Base-by-base conservation (phyloP, 306 rosid genomes). In the Medicago arabica region DNA sequence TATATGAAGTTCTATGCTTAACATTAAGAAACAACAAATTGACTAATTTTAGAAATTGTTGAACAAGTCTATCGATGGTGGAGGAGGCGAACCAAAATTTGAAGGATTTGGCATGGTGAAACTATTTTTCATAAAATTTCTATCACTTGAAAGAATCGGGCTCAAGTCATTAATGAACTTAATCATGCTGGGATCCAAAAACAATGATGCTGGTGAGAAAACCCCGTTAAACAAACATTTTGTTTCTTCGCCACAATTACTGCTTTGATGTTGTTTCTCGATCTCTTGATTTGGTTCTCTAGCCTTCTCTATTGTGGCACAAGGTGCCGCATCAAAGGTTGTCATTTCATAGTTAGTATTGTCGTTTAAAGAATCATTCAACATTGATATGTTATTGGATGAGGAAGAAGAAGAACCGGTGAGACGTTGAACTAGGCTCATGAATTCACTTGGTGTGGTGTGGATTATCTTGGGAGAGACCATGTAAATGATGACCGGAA, bases 401-500 rank as follows among this genome's bases (percentile, higher is more conserved):
- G 75, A 53, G 6, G 83, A 80, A 2, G 72, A 68, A 8, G 57
- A 50, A 7, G 63, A 73, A 7, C 96, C 91, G 0, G 96, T 90
- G 34, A 90, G 86, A 47, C 93, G 85, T 81, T 90, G 93, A 65
- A 90, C 96, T 1, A 90, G 87, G 66, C 68, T 77, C 91, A 79
- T 90, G 83, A 90, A 90, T 13, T 90, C 85, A 43, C 75, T 55
- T 6, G 96, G 91, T 40, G 86, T 85, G 57, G 92, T 86, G 80
- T 90, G 93, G 67, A 90, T 88, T 38, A 87, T 47, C 80, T 87
- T 90, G 0, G 96, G 96, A 6, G 96, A 90, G 17, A 90, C 87
- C 0, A 84, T 80, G 85, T 90, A 85, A 86, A 88, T 90, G 62
- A 88, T 90, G 40, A 88, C 70, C 2, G 96, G 96, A 10, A 60